These are phyloP conservation scores for Penicillium nucicola DNA, from an alignment of 495 filamentous ascomycete genomes.

Conservation along the genomic window DNA sequence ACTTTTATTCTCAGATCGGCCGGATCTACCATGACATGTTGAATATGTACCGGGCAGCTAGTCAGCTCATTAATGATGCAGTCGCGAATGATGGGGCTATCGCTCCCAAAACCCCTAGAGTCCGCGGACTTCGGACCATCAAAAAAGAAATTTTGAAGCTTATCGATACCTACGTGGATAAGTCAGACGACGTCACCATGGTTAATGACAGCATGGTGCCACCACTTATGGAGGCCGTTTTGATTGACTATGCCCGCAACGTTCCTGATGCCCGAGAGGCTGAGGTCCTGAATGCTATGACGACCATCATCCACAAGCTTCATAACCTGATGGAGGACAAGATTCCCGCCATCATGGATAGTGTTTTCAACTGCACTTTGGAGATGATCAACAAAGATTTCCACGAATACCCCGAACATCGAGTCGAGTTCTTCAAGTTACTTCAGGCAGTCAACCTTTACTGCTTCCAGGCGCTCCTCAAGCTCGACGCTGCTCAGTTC, in stretches of 20 bases:
- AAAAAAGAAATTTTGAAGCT: constrained; percentile 99
- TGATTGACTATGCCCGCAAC: constrained; percentile 95
- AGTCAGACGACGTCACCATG: constrained; percentile 93
- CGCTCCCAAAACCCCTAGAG: constrained; percentile 96
- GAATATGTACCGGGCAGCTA: constrained; percentile 97
- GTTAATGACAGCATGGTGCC: constrained; percentile 91
- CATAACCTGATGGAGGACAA: constrained; percentile 96
- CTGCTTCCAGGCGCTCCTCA: constrained; percentile 92
- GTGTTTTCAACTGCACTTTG: constrained; percentile 96
- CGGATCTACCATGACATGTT: constrained; percentile 98
- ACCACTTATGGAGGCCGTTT: constrained; percentile 90
- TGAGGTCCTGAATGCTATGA: constrained; percentile 96
- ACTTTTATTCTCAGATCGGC: constrained; percentile 99
- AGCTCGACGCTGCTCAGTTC: constrained; percentile 92
- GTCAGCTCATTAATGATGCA: constrained; percentile 87
- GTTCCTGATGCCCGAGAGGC: constrained; percentile 95
- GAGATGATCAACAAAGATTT: constrained; percentile 99
- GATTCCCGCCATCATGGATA: constrained; percentile 95
- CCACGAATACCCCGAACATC: constrained; percentile 96
- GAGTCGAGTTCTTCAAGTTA: constrained; percentile 97
- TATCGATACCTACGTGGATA: constrained; percentile 95
- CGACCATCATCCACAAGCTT: constrained; percentile 91
- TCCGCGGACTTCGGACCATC: constrained; percentile 91
- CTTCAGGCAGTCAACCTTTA: constrained; percentile 92
- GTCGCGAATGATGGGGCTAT: constrained; percentile 83